A percentile compares a stretch with the other conserved stretches of the same genome.
Evolutionary conservation across 2,329 filamentous ascomycete genomes (phyloP).

Genomic region (Arthrocladium fulminans): DNA sequence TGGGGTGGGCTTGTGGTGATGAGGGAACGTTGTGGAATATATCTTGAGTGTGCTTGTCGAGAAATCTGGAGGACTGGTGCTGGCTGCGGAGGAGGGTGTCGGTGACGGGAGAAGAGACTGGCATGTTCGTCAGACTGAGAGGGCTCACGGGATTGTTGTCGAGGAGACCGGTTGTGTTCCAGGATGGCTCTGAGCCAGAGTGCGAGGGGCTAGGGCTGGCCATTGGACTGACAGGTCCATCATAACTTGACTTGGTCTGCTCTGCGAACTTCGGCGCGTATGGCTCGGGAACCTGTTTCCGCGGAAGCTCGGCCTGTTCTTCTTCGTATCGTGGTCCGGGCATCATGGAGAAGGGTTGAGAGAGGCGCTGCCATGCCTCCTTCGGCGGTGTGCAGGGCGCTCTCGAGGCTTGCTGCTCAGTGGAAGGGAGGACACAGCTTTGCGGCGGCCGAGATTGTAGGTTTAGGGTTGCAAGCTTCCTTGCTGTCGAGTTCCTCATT

Average conservation of each 20-base stretch:
- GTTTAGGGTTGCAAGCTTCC: not conserved
- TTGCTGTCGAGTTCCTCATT: not conserved
- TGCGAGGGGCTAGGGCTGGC: not conserved
- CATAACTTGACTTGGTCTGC: not conserved
- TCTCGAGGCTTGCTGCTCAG: conserved; percentile 26
- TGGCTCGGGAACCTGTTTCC: not conserved
- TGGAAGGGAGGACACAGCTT: not conserved
- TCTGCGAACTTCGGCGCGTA: not conserved
- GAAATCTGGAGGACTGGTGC: not conserved
- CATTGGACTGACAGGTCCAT: conserved; percentile 3
- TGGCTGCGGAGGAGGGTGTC: not conserved
- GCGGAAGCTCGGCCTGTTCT: conserved; percentile 5
- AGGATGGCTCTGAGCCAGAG: not conserved
- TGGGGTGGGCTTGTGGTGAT: not conserved
- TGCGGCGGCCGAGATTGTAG: not conserved
- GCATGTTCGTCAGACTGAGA: conserved; percentile 5
- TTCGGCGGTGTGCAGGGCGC: conserved; percentile 69
- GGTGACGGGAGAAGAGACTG: not conserved
- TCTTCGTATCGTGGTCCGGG: not conserved
- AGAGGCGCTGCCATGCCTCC: conserved; percentile 55
- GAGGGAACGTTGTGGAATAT: not conserved
- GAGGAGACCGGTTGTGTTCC: conserved; percentile 3
- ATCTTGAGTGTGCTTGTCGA: not conserved
- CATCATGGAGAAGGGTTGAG: conserved; percentile 6
- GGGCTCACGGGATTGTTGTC: conserved; percentile 1